Base-by-base conservation (phyloP, 129 eudicot species). In the Artemisia argyi region DNA sequence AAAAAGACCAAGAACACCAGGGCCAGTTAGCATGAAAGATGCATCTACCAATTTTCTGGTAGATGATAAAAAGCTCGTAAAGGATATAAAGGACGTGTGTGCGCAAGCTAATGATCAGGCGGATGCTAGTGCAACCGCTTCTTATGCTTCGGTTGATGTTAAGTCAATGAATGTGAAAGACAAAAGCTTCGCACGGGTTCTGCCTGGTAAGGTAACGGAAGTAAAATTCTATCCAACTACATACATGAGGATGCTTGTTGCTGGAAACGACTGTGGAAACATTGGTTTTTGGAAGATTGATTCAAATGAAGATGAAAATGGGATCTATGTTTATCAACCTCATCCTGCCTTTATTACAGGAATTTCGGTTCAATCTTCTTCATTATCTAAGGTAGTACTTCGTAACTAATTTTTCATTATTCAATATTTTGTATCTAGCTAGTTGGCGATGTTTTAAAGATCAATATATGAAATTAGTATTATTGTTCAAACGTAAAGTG, bases 231-330 rank as follows among this genome's bases (percentile, higher is more conserved):
- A 84, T 57, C 96, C 97, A 0, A 68, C 85, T 2, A 5, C 2
- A 44, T 82, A 84, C 18, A 76, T 72, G 81, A 74, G 62, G 26
- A 73, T 91, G 92, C 74, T 91, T 48, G 90, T 69, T 58, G 92
- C 71, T 8, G 97, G 92, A 30, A 88, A 88, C 70, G 72, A 76
- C 66, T 78, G 4, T 66, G 96, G 97, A 7, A 68, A 91, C 78
- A 54, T 91, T 14, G 87, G 87, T 12, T 84, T 91, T 75, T 91
- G 97, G 97, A 78, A 91, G 69, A 81, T 80, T 32, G 86, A 82
- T 74, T 76, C 76, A 16, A 11, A 69, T 4, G 87, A 79, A 49
- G 84, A 74, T 55, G 80, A 83, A 3, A 11, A 20, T 81, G 86
- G 84, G 58, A 83, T 88, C 47, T 78, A 85, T 69, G 18, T 85